Conservation (phyloP, 2,329 filamentous ascomycete genomes). For the Ustulina deusta region DNA sequence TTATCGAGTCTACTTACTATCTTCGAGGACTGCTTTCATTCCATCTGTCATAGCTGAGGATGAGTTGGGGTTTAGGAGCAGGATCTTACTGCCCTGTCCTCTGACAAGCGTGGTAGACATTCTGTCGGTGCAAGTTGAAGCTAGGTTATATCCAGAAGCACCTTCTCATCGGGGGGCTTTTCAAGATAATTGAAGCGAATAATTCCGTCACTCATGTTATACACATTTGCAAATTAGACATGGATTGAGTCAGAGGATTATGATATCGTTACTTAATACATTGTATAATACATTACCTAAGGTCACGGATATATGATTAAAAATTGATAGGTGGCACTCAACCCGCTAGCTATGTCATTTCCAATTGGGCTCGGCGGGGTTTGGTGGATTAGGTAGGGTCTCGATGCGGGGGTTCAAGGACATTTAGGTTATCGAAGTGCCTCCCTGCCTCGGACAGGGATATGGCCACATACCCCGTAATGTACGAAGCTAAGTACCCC, state of each 20-base stretch:
- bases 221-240: background rate
- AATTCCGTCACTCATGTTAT: background rate
- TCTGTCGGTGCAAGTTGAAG: background rate
- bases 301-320: background rate
- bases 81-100: constrained; percentile 60
- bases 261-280: constrained; percentile 4
- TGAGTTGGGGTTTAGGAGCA: constrained; percentile 85
- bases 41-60: constrained; percentile 77
- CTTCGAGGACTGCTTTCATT: constrained; percentile 64
- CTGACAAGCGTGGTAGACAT: constrained; percentile 47
- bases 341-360: background rate
- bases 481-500: background rate
- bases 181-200: background rate
- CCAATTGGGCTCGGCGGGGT: background rate
- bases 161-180: background rate
- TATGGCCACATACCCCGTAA: too few species aligned
- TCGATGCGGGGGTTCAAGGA: too few species aligned
- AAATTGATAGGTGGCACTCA: background rate
- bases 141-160: constrained; percentile 1
- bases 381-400: too few species aligned
- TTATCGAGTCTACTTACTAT: constrained; percentile 39
- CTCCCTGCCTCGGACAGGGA: too few species aligned
- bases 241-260: too few species aligned
- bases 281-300: background rate
- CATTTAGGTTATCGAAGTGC: too few species aligned